Evolutionary conservation across 208 protist genomes (phyloP), one percentile per base, ranked within the genome.

Genomic region (Porcisia deanei): DNA sequence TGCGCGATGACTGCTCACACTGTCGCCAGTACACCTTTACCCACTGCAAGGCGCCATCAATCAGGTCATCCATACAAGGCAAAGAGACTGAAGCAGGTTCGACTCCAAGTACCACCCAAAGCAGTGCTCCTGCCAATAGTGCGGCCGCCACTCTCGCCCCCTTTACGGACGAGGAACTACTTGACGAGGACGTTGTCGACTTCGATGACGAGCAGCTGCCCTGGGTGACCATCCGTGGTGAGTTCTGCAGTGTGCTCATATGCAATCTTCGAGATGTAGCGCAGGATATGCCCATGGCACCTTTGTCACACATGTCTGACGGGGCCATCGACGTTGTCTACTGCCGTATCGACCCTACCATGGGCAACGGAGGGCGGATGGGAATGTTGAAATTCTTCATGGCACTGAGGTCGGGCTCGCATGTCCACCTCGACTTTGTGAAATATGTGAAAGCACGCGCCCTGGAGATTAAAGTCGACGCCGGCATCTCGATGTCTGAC

Each of bases 371-470:
- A 0, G 85, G 89, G 8, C 89, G 93, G 2, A 77, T 81, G 68
- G 88, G 94, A 64, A 89, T 95, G 73, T 25, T 95, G 18, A 77
- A 91, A 60, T 90, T 97, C 70, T 88, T 97, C 54, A 86, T 75
- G 49, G 37, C 52, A 0, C 78, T 97, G 41, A 88, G 92, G 70
- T 77, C 74, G 25, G 93, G 93, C 39, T 79, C 70, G 14, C 93
- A 97, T 22, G 85, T 97, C 9, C 54, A 93, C 20, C 67, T 89
- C 5, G 79, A 85, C 9, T 93, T 88, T 67, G 84, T 86, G 47
- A 86, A 87, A 74, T 97, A 97, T 76, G 76, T 97, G 16, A 97
- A 95, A 79, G 93, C 88, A 30, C 76, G 84, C 9, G 93, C 89
- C 37, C 67, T 94, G 52, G 91, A 97, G 81, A 79, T 97, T 22